Percentiles rank a stretch among this genome's conserved stretches.
phyloP scores from a whole-genome alignment of 495 filamentous ascomycete species.

The Peziza echinospora region DNA sequence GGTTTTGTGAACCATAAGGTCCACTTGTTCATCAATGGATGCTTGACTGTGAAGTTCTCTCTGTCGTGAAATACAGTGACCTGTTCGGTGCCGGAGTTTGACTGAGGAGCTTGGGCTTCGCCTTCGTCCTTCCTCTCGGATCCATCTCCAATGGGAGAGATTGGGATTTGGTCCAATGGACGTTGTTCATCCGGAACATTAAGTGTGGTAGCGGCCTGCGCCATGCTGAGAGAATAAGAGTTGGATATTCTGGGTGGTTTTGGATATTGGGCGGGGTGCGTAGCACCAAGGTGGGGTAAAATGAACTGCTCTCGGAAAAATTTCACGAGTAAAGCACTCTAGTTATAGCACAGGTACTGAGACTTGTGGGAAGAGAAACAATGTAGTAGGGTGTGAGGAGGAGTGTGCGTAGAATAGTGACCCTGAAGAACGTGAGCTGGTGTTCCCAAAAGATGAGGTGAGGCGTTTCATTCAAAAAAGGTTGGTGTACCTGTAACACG shows the following conservation, averaged over 20 bases:
- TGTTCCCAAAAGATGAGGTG: no score
- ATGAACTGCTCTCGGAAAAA: no score
- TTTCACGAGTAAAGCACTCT: no score
- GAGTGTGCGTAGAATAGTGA: no score
- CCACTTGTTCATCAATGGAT: constrained; percentile 89
- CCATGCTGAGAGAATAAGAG: neutral
- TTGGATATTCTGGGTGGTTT: neutral
- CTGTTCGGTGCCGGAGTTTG: constrained; percentile 28
- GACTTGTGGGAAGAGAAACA: no score
- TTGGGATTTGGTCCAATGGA: constrained; percentile 43
- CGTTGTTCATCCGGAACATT: constrained; percentile 16
- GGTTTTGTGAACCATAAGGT: constrained; percentile 99
- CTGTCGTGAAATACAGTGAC: constrained; percentile 92
- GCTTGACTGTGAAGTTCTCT: constrained; percentile 97
- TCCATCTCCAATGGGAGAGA: constrained; percentile 40
- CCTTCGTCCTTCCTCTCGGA: constrained; percentile 19
- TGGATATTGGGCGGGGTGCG: no score
- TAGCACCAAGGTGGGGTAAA: no score
- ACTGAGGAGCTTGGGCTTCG: constrained; percentile 17
- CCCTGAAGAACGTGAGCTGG: no score
- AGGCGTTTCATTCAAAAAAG: no score
- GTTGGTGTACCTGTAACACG: no score
- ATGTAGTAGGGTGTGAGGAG: no score
- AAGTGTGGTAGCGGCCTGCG: neutral
- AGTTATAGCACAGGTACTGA: no score